Percentiles rank a stretch among this genome's conserved stretches.
Evolutionary conservation across 176 grass and related monocot species (phyloP).

Genomic region (Saccharum officinarum): DNA sequence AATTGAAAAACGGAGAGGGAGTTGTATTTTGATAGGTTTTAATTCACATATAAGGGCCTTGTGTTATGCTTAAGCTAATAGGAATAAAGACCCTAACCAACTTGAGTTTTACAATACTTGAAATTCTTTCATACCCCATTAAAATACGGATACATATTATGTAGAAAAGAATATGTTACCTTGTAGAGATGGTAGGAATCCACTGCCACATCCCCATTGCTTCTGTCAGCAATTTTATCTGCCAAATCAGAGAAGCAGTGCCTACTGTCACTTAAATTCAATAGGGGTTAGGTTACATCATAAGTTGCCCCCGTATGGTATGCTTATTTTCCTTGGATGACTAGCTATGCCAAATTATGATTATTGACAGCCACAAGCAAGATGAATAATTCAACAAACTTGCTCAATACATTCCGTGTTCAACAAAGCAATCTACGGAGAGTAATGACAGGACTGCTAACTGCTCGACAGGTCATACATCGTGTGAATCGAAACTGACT

Average conservation of each 20-base stretch:
- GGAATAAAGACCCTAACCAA: neutral
- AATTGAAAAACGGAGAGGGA: neutral
- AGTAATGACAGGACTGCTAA: neutral
- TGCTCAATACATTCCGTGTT: neutral
- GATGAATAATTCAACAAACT: neutral
- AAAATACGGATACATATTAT: neutral
- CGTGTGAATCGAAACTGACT: neutral
- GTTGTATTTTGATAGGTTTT: neutral
- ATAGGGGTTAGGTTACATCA: neutral
- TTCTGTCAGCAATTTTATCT: conserved; percentile 56
- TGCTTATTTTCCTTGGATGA: neutral
- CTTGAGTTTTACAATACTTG: neutral
- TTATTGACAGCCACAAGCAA: neutral
- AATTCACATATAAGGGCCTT: neutral
- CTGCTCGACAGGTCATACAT: neutral
- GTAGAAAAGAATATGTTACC: conserved; percentile 14
- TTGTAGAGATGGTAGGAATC: conserved; percentile 64
- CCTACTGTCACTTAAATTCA: neutral
- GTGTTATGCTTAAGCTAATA: neutral
- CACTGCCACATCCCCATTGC: conserved; percentile 62
- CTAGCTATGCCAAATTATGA: neutral
- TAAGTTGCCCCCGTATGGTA: neutral
- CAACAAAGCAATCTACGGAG: neutral
- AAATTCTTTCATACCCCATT: neutral
- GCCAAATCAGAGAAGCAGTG: neutral